Evolutionary conservation across 2,329 filamentous ascomycete species (phyloP), one percentile per base, ranked within the genome.

Genomic region (Mycocentrospora acerina): DNA sequence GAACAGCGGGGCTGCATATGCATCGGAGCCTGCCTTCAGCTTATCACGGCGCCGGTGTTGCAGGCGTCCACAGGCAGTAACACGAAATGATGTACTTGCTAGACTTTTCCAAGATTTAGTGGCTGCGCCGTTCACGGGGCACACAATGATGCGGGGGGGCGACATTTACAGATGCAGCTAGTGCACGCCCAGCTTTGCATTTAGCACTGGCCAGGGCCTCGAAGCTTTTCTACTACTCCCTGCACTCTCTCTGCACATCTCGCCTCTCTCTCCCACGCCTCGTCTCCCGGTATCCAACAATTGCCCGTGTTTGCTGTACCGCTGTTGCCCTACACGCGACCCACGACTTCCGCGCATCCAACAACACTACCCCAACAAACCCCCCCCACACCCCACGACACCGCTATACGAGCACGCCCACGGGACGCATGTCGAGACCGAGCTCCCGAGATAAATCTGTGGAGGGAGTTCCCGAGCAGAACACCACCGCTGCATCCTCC

Each of bases 391-490:
- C 25, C 34, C 39, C 17, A 39, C 46, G 19, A 22, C 9, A 22
- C 19, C 34, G 37, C 40, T 32, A 40, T 32, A 44, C 40, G 30
- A 43, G 30, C 37, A 36, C 44, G 35, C 44, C 45, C 44, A 47
- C 42, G 46, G 39, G 39, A 48, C 60, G 62, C 62, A 66, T 66
- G 63, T 64, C 63, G 60, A 55, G 39, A 32, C 43, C 46, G 42
- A 43, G 27, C 42, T 18, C 32, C 44, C 42, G 34, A 29, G 37
- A 29, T 34, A 50, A 29, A 34, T 34, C 43, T 35, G 55, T 44
- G 42, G 60, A 62, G 56, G 59, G 53, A 56, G 51, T 45, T 32
- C 35, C 56, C 55, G 47, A 45, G 44, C 46, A 51, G 40, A 48
- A 46, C 29, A 48, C 40, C 40, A 42, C 53, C 35, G 44, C 39